Conservation (phyloP, 169 alveolate species). For the Fabrea salina region DNA sequence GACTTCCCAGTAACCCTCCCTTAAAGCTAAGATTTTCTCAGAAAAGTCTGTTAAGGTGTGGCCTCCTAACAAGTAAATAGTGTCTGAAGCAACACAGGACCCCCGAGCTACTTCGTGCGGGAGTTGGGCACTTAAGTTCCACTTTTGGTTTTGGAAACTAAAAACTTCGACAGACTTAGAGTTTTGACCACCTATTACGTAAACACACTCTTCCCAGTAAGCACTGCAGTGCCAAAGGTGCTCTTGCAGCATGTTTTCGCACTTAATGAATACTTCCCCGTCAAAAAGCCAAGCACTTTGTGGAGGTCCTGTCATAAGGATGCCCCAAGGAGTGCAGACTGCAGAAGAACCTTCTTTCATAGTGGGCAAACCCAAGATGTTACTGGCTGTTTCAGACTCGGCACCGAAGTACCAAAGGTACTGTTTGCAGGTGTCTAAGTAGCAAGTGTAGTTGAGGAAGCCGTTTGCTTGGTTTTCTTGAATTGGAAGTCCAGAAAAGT, state of each 20-base stretch:
- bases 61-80: background rate
- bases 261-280: background rate
- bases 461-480: too few species aligned
- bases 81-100: background rate
- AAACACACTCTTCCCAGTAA: background rate
- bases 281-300: background rate
- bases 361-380: background rate
- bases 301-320: background rate
- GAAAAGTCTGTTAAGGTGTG: too few species aligned
- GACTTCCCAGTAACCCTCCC: too few species aligned
- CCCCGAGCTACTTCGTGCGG: background rate
- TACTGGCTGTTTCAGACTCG: background rate
- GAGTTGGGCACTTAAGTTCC: background rate
- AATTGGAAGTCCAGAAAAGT: too few species aligned
- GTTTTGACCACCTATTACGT: background rate
- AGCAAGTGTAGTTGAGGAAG: background rate
- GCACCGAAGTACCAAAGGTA: background rate
- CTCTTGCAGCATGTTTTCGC: background rate
- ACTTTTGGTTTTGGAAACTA: background rate
- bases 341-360: background rate
- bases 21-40: too few species aligned
- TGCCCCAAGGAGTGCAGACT: background rate
- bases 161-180: background rate
- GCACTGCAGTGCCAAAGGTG: background rate
- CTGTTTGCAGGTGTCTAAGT: background rate